A percentile compares a stretch with the other conserved stretches of the same genome.
phyloP scores from a whole-genome alignment of 2,329 filamentous ascomycete species.

The Phialophora expanda region DNA sequence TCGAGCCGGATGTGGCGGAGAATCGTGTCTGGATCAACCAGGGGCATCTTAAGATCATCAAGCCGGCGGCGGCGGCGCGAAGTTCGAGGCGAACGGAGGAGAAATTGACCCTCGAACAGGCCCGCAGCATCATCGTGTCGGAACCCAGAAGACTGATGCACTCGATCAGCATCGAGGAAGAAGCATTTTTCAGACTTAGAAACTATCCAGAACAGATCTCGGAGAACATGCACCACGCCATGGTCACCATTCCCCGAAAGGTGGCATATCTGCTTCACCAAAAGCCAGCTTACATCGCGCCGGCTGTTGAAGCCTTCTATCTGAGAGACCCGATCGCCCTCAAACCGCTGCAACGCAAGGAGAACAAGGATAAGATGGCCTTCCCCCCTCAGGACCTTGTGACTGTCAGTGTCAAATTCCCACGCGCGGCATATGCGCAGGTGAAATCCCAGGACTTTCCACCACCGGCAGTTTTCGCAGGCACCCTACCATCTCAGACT shows the following conservation, averaged over 20 bases:
- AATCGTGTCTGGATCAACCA: constrained; percentile 89
- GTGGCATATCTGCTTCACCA: constrained; percentile 78
- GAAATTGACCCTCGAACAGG: constrained; percentile 67
- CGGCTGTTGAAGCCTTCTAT: constrained; percentile 90
- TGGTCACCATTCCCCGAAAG: constrained; percentile 77
- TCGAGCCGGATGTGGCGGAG: constrained; percentile 86
- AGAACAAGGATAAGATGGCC: constrained; percentile 55
- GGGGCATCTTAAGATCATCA: constrained; percentile 75
- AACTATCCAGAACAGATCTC: constrained; percentile 80
- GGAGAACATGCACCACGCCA: constrained; percentile 75
- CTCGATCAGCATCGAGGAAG: constrained; percentile 76
- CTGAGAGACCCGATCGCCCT: constrained; percentile 80
- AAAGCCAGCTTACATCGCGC: constrained; percentile 75
- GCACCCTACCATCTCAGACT: constrained; percentile 48
- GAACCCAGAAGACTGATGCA: constrained; percentile 67
- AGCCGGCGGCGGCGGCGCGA: constrained; percentile 57
- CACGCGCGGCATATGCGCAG: constrained; percentile 88
- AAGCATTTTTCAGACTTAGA: constrained; percentile 86
- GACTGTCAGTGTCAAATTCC: constrained; percentile 78
- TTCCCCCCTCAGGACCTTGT: constrained; percentile 83
- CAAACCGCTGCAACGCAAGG: constrained; percentile 67
- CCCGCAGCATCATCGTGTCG: constrained; percentile 64
- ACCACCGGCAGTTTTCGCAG: constrained; percentile 63
- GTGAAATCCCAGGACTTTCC: constrained; percentile 82
- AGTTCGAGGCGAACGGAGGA: constrained; percentile 46